Evolutionary conservation across 352 stramenopile genomes (phyloP).

Genomic region (Pythium vanterpoolii): DNA sequence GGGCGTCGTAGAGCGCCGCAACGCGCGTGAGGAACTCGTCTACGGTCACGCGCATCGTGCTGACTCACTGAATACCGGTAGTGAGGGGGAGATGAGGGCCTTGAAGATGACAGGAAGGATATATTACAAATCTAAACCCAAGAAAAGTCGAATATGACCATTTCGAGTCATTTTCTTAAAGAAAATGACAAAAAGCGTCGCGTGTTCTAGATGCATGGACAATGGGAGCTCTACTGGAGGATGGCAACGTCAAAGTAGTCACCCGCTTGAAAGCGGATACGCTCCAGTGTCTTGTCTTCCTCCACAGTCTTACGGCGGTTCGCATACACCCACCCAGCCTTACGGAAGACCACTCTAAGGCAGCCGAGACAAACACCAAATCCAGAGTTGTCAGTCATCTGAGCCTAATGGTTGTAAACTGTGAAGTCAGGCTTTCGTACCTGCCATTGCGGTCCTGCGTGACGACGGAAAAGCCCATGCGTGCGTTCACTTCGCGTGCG

Average conservation of each 20-base stretch:
- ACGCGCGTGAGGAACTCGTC: conserved; percentile 67
- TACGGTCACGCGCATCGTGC: conserved; percentile 53
- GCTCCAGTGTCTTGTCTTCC: conserved; percentile 63
- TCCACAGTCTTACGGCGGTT: conserved; percentile 46
- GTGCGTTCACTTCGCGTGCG: conserved; percentile 45
- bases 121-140: conserved; percentile 11
- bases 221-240: background rate
- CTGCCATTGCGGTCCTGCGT: conserved; percentile 46
- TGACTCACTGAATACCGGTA: background rate
- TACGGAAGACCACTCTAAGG: conserved; percentile 48
- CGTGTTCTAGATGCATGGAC: no score
- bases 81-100: background rate
- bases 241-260: conserved; percentile 62
- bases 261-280: conserved; percentile 57
- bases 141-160: background rate
- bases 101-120: background rate
- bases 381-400: background rate
- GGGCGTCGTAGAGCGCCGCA: conserved; percentile 46
- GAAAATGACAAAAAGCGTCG: no score
- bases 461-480: conserved; percentile 63
- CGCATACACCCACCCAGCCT: conserved; percentile 57
- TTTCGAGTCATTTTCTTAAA: background rate
- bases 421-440: conserved; percentile 18
- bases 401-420: background rate
- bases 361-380: background rate